Evolutionary conservation across 371 early-diverging fungal species (phyloP).

Genomic region (Amoeboaphelidium occidentale): DNA sequence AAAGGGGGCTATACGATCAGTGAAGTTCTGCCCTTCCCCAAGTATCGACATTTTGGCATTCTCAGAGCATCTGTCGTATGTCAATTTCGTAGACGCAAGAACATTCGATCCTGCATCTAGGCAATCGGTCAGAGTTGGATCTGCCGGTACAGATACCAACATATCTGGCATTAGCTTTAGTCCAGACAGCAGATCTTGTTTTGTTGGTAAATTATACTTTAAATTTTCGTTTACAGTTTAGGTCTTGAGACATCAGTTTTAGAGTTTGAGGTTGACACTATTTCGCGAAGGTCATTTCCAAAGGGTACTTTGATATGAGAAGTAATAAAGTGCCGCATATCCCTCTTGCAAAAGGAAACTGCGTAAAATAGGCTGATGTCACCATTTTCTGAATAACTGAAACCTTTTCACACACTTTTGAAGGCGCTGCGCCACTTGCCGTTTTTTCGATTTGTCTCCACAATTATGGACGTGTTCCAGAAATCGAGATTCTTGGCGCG

Average conservation of each 20-base stretch:
- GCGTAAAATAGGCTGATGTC: too few relatives aligned
- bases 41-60: constrained; percentile 53
- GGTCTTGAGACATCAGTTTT: constrained; percentile 18
- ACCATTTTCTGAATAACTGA: too few relatives aligned
- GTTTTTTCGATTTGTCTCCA: too few relatives aligned
- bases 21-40: constrained; percentile 53
- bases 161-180: constrained; percentile 53
- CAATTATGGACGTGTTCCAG: too few relatives aligned
- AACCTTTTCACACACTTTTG: too few relatives aligned
- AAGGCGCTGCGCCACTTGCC: too few relatives aligned
- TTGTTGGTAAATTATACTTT: constrained; percentile 32
- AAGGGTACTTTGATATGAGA: constrained; percentile 17
- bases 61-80: constrained; percentile 61
- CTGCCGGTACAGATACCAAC: constrained; percentile 32
- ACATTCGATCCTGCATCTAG: constrained; percentile 31
- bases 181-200: constrained; percentile 42
- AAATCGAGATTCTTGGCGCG: too few relatives aligned
- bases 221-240: constrained; percentile 1
- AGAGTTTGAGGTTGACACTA: constrained; percentile 22
- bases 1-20: constrained; percentile 56
- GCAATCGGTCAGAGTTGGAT: constrained; percentile 33
- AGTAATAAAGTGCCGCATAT: too few relatives aligned
- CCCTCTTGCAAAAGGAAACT: too few relatives aligned
- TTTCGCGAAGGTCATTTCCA: constrained; percentile 19
- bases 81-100: constrained; percentile 60